Base-by-base conservation (phyloP, 2,329 filamentous ascomycete genomes). In the Fusarium nisikadoi region DNA sequence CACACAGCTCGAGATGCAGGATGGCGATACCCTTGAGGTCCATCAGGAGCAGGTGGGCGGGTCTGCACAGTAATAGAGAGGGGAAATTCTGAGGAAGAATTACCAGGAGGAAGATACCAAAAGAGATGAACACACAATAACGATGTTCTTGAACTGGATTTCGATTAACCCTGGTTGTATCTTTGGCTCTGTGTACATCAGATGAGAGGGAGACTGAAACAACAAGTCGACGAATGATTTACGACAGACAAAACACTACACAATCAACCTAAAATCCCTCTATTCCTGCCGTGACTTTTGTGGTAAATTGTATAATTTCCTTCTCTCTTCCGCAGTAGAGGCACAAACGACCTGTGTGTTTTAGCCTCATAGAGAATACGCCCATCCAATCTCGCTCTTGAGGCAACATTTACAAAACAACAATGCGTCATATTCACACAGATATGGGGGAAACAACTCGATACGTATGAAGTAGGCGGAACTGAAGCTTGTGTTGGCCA, bases 1-100 rank as follows among this genome's bases (percentile, higher is more conserved):
- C 70, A 19, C 38, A 14, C 77, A 98, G 96, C 92, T 98, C 61
- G 96, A 98, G 70, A 99, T 99, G 96, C 86, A 91, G 74, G 96
- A 99, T 76, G 95, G 96, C 39, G 96, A 99, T 79, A 97, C 94
- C 2, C 91, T 99, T 31, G 96, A 99, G 80, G 96, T 99, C 31
- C 95, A 98, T 81, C 96, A 98, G 82, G 96, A 99, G 82, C 96
- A 99, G 85, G 96, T 98, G 70, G 96, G 96, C 68, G 95, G 95
- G 68, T 83, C 78, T 71, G 63, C 56, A 52, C 60, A 65, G 60
- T 60, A 49, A 54, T 42, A 17, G 41, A 54, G 42, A 53, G 50
- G 56, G 55, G 39, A 35, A 53, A 36, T 29, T 38, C n/a, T 9
- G 42, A 46, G 47, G 54, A 38, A 64, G 49, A 50, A 20, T 57